Evolutionary conservation across 1,284 basidiomycete genomes (phyloP), one percentile per base, ranked within the genome.

Genomic region (Microstroma glucosiphilum): DNA sequence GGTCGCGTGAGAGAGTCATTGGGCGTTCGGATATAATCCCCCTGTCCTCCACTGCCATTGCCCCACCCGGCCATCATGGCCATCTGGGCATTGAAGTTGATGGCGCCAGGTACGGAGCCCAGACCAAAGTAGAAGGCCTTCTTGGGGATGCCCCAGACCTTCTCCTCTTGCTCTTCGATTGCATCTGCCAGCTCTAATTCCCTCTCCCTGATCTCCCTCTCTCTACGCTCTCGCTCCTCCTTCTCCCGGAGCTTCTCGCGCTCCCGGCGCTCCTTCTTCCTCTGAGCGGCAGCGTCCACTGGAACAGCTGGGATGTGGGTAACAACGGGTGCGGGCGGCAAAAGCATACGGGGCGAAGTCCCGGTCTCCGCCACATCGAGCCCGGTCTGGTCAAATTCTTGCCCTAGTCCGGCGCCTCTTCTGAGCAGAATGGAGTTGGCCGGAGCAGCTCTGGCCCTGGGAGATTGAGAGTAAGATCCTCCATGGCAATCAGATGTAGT

Each of bases 31-130:
- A 64, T 61, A 1, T 65, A 58, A n/a, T 65, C 63, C 41, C 66
- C 69, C 19, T 62, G 60, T 4, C 63, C 65, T 17, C 68, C 67
- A 54, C 69, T 73, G 26, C 71, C 71, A 49, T 71, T 72, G 13
- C 72, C 71, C 72, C 72, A 75, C 1, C 72, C 72, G 12, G 65
- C 72, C 55, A 73, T 65, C 68, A 75, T 75, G 57, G 70, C 67
- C 67, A 71, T 69, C 60, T 73, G 70, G 13, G 73, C 65, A 26
- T 75, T 73, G 64, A 75, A 73, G 63, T 72, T 72, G 65, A 73
- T 64, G 6, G 51, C n/a, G 25, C 51, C 51, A 54, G 51, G 51
- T 8, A 54, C 51, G 48, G 73, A 70, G 30, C 68, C 68, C 6
- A 75, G 64, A 23, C 73, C 73, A 41, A 73, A 64, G 13, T 72